Evolutionary conservation across 345 rosid genomes (phyloP).

Genomic region (Camelina neglecta): DNA sequence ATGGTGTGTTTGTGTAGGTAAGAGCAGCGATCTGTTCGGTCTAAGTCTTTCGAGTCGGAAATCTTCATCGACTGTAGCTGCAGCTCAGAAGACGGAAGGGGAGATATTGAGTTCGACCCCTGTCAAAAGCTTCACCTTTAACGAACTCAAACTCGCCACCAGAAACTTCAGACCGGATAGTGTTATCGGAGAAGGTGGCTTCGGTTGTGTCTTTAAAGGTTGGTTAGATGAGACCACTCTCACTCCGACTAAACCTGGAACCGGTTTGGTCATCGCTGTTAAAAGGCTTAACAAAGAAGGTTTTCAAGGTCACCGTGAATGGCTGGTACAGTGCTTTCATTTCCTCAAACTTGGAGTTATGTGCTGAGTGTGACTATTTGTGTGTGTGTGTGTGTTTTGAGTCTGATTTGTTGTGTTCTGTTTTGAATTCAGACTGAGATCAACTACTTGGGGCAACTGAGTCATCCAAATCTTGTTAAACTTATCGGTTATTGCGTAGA

Average conservation of each 20-base stretch:
- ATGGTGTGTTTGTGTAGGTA: conserved; percentile 31
- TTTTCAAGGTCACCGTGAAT: conserved; percentile 95
- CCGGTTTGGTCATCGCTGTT: conserved; percentile 84
- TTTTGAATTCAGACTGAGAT: conserved; percentile 73
- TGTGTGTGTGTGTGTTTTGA: conserved; percentile 6
- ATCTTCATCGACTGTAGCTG: conserved; percentile 54
- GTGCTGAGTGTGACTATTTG: neutral
- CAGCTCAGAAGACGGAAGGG: conserved; percentile 81
- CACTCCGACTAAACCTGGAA: conserved; percentile 77
- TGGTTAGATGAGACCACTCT: conserved; percentile 85
- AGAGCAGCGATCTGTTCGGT: conserved; percentile 47
- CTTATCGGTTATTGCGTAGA: conserved; percentile 90
- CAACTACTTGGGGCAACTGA: conserved; percentile 76
- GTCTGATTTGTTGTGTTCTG: conserved; percentile 22
- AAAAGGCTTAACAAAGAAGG: conserved; percentile 91
- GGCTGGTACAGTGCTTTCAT: conserved; percentile 68
- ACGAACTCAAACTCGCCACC: conserved; percentile 75
- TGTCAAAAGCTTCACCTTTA: conserved; percentile 70
- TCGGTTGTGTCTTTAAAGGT: conserved; percentile 95
- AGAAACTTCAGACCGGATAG: conserved; percentile 95
- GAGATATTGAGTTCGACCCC: conserved; percentile 79
- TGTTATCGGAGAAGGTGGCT: conserved; percentile 95
- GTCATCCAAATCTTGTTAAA: conserved; percentile 89
- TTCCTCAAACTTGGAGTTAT: conserved; percentile 1
- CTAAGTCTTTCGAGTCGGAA: conserved; percentile 53